Base-by-base conservation (phyloP, 257 asterid genomes). In the Echium plantagineum region DNA sequence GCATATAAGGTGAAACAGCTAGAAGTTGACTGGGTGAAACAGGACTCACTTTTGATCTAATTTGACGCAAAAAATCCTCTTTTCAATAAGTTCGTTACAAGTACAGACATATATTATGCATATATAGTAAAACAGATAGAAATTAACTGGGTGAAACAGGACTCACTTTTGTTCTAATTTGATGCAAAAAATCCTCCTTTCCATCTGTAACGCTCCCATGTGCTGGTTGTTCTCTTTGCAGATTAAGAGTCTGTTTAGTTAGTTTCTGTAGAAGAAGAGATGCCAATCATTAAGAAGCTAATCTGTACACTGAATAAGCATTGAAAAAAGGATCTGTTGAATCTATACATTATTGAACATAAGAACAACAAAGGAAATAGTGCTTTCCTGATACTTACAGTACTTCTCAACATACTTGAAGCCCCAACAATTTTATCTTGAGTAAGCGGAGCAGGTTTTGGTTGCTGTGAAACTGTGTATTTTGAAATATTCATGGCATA, bases 121-220 rank as follows among this genome's bases (percentile, higher is more conserved):
- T n/a, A n/a, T n/a, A n/a, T 24, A 28, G 13, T 9, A 13, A 65
- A 28, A 47, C 18, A 56, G 31, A 9, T 13, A 46, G 52, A 52
- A 54, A 52, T 52, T 57, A 22, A 49, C 64, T 71, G 21, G 48
- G 63, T 52, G 3, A 16, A 64, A 20, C 59, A 58, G 35, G 57
- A 61, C 90, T 86, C 63, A 93, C 99, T 75, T 85, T 93, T 59
- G 85, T 68, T 80, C 97, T 81, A 69, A 93, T 93, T 83, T 93
- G 99, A 62, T 84, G 94, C 71, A 93, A 84, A 63, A 93, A 93
- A 71, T 89, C 97, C 19, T 77, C 84, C 69, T 82, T 85, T 72
- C 77, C 90, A 59, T 82, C 86, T 28, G 62, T 32, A 66, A 67
- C 78, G 78, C 77, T 75, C 60, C 49, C 64, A 47, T 19, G 31